phyloP scores from a whole-genome alignment of 2,329 filamentous ascomycete genomes.

The Cytospora leucostoma region DNA sequence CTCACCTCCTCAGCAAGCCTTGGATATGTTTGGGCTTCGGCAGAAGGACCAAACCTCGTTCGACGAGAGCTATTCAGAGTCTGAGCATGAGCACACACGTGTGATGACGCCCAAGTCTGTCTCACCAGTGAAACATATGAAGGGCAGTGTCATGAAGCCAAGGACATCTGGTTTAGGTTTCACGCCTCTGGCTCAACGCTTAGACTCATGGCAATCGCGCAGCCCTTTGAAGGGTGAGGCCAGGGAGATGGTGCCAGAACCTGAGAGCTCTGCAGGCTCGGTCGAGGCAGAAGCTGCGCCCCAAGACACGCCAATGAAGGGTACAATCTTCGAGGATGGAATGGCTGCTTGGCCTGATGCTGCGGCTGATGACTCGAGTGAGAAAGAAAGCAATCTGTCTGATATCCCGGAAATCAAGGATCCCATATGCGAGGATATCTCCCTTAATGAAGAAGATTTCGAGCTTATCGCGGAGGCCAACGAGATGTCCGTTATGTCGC shows the following conservation, averaged over 20 bases:
- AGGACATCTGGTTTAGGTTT: constrained; percentile 50
- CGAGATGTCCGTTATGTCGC: constrained; percentile 59
- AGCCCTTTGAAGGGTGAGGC: constrained; percentile 51
- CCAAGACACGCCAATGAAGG: constrained; percentile 44
- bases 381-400: constrained; percentile 29
- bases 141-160: constrained; percentile 31
- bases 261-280: constrained; percentile 19
- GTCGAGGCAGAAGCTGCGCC: constrained; percentile 29
- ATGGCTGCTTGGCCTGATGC: constrained; percentile 48
- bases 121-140: constrained; percentile 32
- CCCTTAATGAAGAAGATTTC: constrained; percentile 57
- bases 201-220: constrained; percentile 57
- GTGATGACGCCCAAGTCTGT: constrained; percentile 18
- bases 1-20: constrained; percentile 34
- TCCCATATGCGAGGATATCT: constrained; percentile 48
- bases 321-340: constrained; percentile 63
- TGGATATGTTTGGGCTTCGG: constrained; percentile 47
- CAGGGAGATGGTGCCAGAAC: constrained; percentile 34
- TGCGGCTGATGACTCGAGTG: constrained; percentile 41
- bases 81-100: constrained; percentile 52
- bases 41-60: constrained; percentile 50
- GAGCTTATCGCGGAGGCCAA: constrained; percentile 60
- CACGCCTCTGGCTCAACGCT: constrained; percentile 56
- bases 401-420: constrained; percentile 31
- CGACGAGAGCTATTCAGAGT: constrained; percentile 51